Base-by-base conservation (phyloP, 495 filamentous ascomycete genomes). In the Lentithecium fluviatile region DNA sequence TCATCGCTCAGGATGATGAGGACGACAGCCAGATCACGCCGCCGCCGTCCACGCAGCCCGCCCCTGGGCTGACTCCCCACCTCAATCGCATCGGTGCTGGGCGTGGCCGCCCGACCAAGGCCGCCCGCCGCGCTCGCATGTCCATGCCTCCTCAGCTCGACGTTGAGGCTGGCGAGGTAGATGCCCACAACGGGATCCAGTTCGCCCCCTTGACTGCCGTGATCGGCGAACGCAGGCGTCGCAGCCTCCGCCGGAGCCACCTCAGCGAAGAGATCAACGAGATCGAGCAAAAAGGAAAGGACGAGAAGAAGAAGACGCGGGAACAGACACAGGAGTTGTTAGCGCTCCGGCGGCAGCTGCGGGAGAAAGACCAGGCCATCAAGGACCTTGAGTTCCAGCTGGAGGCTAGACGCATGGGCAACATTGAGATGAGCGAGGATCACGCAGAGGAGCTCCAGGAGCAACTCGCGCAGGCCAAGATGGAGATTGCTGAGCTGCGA, bases 221-320 rank as follows among this genome's bases (percentile, higher is more conserved):
- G 4, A 70, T 92, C 21, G 86, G 90, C 65, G 77, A 77, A 21
- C 82, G 89, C n/a, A 79, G 83, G n/a, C 84, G 85, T 69, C 82
- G 89, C 21, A 80, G 88, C 45, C 79, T 91, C 23, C 79, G 83
- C 13, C 82, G 88, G 20, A 84, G 85, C 60, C 84, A 88, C 25
- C 71, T 94, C 36, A 89, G 87, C 63, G 83, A 90, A 67, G 88
- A 91, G 70, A 81, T 89, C 60, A 91, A 88, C 71, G 73, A 71
- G 19, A 83, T 90, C 42, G 71, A 70, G 24, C 47, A 66, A 21
- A 45, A 66, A 20, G 64, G 72, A 53, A 57, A 64, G 42, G 64
- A 56, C 45, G 56, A 63, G 26, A 68, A 72, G 46, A 32, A 25
- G 21, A 55, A 59, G 52, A 42, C 26, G 12, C 24, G 49, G 19